Evolutionary conservation across 1,284 basidiomycete genomes (phyloP), one percentile per base, ranked within the genome.

Genomic region (Ustilago tritici): DNA sequence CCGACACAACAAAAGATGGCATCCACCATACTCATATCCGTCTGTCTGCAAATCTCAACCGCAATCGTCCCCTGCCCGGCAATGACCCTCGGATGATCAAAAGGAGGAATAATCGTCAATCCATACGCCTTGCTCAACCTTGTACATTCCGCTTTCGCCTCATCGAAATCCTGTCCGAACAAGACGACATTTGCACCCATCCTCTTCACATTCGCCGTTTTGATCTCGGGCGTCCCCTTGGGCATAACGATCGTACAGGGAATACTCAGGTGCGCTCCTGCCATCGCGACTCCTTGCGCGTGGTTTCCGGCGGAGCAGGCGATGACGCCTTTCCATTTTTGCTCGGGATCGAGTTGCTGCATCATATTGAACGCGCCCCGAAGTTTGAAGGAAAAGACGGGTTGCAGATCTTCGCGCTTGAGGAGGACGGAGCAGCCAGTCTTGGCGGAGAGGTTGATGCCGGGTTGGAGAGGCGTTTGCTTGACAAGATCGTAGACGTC

Each of bases 171-270:
- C 34, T 87, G 86, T 6, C 97, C 97, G 86, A 95, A 92, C 17
- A 98, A 89, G 54, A 99, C 92, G 75, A 97, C 95, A 82, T 95
- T 95, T 53, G 96, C 95, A 58, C 96, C 96, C 32, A 99, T 88
- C 23, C 96, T 91, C 52, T 92, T 91, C 28, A 98, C 97, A 83
- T 98, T 98, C 71, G 91, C 90, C 84, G 95, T 93, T 88, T 99
- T 99, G 90, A 99, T 99, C 50, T 92, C 90, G 0, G 97, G 97
- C 0, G 97, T 99, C 23, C 92, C 95, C 36, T 92, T 89, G 0
- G 97, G 97, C 97, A 99, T 99, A 77, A 99, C 94, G 79, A 99
- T 98, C 14, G 95, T 98, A 80, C 95, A 97, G 4, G 95, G 94
- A 71, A 99, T 93, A 53, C 90, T 91, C 38, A 99, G 90, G 61